Evolutionary conservation across 371 early-diverging fungal species (phyloP), one percentile per base, ranked within the genome.

Genomic region (Syncephalastrum sp.): DNA sequence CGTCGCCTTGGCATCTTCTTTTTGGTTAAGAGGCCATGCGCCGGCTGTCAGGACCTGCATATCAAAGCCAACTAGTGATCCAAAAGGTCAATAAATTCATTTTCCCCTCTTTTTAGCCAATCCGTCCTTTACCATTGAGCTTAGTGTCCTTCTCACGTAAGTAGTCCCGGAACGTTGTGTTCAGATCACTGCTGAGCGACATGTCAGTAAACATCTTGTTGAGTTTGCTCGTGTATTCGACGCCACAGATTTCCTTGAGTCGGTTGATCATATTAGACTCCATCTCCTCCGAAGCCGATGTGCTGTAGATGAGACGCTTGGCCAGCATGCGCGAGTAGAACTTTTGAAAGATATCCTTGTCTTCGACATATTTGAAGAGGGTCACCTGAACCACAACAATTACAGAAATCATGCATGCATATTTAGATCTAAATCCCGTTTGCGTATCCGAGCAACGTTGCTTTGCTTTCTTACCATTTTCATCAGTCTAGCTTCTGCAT

Each of bases 131-230:
- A 82, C 82, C 68, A 57, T 79, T 75, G 24, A 75, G 59, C 48
- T 62, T 70, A 10, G 57, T 46, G 4, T 68, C 62, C 23, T 72
- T 72, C 43, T 67, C 64, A 23, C 78, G 73, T 7, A 82, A 47
- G 65, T 68, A 79, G 0, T 60, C 58, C 47, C 59, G 69, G 46
- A 75, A 80, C 3, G 69, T 71, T 1, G 48, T 52, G 49, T 93
- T 90, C 61, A 95, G 70, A 56, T 94, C 95, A 61, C 85, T 87
- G 67, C 93, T 92, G 5, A 95, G 61, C 5, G 85, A 77, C 77
- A 94, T 88, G 60, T 95, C 96, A 10, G 91, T 91, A 56, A 92
- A 88, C 94, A 95, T 94, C 29, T 91, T 81, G 57, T 92, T 92
- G 27, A 95, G 72, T 55, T 93, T 93, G n/a, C 82, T 77, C 1